A percentile compares a stretch with the other conserved stretches of the same genome.
Conservation (phyloP, 805 yeast species). For the Cyberlindnera mycetangii region DNA sequence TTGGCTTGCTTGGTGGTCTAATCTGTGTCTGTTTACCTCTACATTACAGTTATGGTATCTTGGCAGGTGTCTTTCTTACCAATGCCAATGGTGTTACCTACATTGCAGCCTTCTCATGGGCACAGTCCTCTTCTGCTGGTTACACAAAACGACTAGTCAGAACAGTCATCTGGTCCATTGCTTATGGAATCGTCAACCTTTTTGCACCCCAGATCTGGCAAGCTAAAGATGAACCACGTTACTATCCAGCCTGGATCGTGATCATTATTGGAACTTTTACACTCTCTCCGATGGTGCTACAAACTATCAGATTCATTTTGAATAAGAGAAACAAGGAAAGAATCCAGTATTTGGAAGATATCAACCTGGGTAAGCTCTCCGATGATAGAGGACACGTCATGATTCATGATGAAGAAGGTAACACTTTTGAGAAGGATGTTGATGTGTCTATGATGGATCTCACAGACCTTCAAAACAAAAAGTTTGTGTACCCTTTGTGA, state of each 20-base stretch:
- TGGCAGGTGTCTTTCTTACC: constrained; percentile 30
- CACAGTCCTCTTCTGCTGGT: constrained; percentile 33
- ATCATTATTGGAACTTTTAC: constrained; percentile 45
- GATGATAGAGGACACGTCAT: constrained; percentile 26
- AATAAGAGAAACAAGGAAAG: constrained; percentile 27
- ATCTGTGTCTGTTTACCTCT: constrained; percentile 39
- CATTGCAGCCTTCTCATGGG: constrained; percentile 23
- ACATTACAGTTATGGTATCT: constrained; percentile 32
- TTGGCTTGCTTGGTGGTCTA: constrained; percentile 35
- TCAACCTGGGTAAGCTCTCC: constrained; percentile 27
- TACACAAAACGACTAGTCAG: constrained; percentile 43
- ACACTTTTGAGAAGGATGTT: constrained; percentile 28
- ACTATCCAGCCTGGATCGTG: constrained; percentile 44
- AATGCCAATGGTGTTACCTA: constrained; percentile 31
- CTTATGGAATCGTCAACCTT: constrained; percentile 41
- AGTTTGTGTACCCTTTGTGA: constrained; percentile 49
- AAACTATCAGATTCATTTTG: constrained; percentile 38
- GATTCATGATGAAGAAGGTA: constrained; percentile 28
- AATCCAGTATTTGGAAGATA: constrained; percentile 19
- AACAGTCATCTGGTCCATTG: constrained; percentile 35
- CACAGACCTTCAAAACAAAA: constrained; percentile 51
- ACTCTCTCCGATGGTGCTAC: constrained; percentile 34
- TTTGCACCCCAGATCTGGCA: constrained; percentile 50
- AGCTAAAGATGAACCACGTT: constrained; percentile 39
- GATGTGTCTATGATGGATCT: constrained; percentile 45